A percentile compares a stretch with the other conserved stretches of the same genome.
These are phyloP conservation scores for Bipolaris gigantea DNA, from an alignment of 2,329 filamentous ascomycete genomes.

Conservation along the genomic window DNA sequence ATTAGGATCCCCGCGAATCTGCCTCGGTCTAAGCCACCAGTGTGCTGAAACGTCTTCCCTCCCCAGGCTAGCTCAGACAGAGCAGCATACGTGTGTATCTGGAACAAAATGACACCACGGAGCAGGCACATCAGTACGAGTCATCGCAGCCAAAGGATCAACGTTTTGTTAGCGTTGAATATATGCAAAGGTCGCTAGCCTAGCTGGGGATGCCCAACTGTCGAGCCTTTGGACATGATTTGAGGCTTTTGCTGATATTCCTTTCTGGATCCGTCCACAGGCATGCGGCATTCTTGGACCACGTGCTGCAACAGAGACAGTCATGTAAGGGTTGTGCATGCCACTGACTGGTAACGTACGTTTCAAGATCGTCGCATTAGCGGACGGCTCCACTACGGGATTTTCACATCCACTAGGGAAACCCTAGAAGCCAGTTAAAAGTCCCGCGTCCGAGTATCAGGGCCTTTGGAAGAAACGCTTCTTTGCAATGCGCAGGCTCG, in stretches of 20 bases:
- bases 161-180: not conserved
- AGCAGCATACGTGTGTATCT: not conserved
- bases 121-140: not conserved
- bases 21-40: not conserved
- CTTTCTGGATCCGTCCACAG: not conserved
- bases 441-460: not conserved
- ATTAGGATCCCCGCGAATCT: not conserved
- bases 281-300: not conserved
- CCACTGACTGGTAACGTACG: slow-evolving; percentile 3
- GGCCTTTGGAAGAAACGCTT: not conserved
- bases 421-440: slow-evolving; percentile 1
- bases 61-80: not conserved
- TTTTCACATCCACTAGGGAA: slow-evolving; percentile 5
- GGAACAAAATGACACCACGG: not conserved
- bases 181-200: no score
- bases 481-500: not conserved
- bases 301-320: not conserved
- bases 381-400: slow-evolving; percentile 6
- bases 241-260: not conserved
- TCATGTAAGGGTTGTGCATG: not conserved
- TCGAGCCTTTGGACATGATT: not conserved
- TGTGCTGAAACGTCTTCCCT: not conserved
- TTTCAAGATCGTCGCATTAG: slow-evolving; percentile 17
- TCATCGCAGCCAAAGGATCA: not conserved
- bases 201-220: no score